Percentiles rank a stretch among this genome's conserved stretches.
phyloP scores from a whole-genome alignment of 2,329 filamentous ascomycete species.

The Paraconiothyrium sp. region DNA sequence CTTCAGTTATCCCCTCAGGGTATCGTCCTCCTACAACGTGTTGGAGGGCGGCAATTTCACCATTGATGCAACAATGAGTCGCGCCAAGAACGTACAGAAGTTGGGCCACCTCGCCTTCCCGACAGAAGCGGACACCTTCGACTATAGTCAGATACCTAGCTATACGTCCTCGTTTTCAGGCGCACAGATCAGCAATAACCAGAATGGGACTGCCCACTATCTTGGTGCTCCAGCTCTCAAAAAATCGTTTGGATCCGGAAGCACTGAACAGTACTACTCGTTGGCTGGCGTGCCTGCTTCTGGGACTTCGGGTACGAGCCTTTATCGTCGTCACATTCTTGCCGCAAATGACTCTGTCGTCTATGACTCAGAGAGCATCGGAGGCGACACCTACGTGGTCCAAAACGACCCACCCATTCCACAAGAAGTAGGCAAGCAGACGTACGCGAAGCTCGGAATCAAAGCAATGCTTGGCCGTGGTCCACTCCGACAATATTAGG shows the following conservation, averaged over 20 bases:
- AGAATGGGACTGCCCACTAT: constrained; percentile 68
- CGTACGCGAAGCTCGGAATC: constrained; percentile 35
- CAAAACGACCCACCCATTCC: constrained; percentile 21
- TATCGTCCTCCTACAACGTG: constrained; percentile 61
- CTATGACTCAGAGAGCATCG: constrained; percentile 56
- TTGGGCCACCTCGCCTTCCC: constrained; percentile 64
- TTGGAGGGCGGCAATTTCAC: constrained; percentile 54
- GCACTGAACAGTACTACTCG: constrained; percentile 64
- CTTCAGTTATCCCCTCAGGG: constrained; percentile 70
- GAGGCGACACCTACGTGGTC: constrained; percentile 19
- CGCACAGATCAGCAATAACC: constrained; percentile 59
- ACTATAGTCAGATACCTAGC: constrained; percentile 37
- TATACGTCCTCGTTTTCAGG: constrained; percentile 43
- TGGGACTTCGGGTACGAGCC: constrained; percentile 38
- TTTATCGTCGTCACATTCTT: constrained; percentile 68
- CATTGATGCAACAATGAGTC: constrained; percentile 59
- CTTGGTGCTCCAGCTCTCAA: constrained; percentile 57
- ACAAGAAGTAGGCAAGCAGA: constrained; percentile 22
- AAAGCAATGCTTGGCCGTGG: constrained; percentile 43
- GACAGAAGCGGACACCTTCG: constrained; percentile 68
- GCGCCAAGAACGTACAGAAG: constrained; percentile 60
- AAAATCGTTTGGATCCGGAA: constrained; percentile 63
- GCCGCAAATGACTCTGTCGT: constrained; percentile 65
- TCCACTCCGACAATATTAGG: constrained; percentile 26
- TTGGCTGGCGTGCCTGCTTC: constrained; percentile 59